Evolutionary conservation across 2,329 filamentous ascomycete species (phyloP).

Genomic region (Albophoma yamanashiensis): DNA sequence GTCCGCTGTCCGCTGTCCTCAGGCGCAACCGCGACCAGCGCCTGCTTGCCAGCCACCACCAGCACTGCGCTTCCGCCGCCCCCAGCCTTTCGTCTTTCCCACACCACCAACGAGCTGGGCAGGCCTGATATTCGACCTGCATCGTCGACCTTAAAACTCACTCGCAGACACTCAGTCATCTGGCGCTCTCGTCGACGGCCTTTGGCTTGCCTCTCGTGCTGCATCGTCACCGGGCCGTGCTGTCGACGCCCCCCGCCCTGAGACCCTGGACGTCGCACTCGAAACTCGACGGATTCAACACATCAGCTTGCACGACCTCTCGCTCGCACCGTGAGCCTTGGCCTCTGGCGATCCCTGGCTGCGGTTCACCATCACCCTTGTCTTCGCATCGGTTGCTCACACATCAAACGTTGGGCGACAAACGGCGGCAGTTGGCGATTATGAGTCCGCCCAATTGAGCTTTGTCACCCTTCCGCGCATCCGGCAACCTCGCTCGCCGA

Average conservation of each 20-base stretch:
- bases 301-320: background rate
- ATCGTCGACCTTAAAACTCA: background rate
- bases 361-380: background rate
- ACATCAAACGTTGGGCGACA: background rate
- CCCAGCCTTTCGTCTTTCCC: slow-evolving; percentile 19
- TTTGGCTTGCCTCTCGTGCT: background rate
- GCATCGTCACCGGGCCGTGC: background rate
- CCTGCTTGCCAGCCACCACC: slow-evolving; percentile 14
- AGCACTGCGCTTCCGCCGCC: slow-evolving; percentile 7
- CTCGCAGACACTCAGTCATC: background rate
- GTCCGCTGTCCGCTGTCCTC: background rate
- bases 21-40: background rate
- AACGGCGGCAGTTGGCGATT: slow-evolving; percentile 6
- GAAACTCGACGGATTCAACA: background rate
- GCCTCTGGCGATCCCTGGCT: background rate
- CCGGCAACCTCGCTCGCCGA: background rate
- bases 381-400: background rate
- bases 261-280: slow-evolving; percentile 2
- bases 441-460: slow-evolving; percentile 10
- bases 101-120: slow-evolving; percentile 5
- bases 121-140: slow-evolving; percentile 1
- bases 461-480: background rate
- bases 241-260: background rate
- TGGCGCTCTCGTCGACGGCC: background rate
- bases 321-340: background rate